These are phyloP conservation scores for Globisporangium polare DNA, from an alignment of 352 stramenopile species.

Conservation along the genomic window DNA sequence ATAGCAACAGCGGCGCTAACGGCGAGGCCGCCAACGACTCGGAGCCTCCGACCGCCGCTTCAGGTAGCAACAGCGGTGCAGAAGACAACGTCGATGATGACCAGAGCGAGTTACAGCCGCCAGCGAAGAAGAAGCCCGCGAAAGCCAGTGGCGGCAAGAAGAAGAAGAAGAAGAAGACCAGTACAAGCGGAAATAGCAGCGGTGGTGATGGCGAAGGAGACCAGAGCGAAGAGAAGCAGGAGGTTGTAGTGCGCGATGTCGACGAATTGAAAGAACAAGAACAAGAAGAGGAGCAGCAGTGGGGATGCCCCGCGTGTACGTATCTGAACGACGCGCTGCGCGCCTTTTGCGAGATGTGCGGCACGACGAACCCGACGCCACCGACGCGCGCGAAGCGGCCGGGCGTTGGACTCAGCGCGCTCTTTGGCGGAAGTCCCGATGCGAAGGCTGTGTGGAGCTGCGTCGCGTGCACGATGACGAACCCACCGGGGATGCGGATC, in stretches of 20 bases:
- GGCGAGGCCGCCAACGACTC: not conserved
- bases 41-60: not conserved
- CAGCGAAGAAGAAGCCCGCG: conserved; percentile 8
- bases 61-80: not conserved
- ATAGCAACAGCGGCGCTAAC: not conserved
- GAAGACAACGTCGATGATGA: conserved; percentile 1
- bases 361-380: conserved; percentile 45
- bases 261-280: conserved; percentile 8
- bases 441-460: conserved; percentile 53
- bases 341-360: conserved; percentile 75
- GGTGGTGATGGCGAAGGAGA: conserved; percentile 11
- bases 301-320: conserved; percentile 66
- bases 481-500: conserved; percentile 37
- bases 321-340: conserved; percentile 63
- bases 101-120: not conserved
- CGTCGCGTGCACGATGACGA: conserved; percentile 69
- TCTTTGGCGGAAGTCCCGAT: conserved; percentile 1
- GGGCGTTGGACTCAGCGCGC: not conserved
- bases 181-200: not conserved
- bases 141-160: not conserved
- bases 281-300: conserved; percentile 23
- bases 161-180: conserved; percentile 1
- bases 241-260: conserved; percentile 1
- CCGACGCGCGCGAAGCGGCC: conserved; percentile 5
- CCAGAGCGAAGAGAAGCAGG: conserved; percentile 3